Percentiles rank a stretch among this genome's conserved stretches.
These are phyloP conservation scores for Cercophora scortea DNA, from an alignment of 495 filamentous ascomycete genomes.

Conservation along the genomic window DNA sequence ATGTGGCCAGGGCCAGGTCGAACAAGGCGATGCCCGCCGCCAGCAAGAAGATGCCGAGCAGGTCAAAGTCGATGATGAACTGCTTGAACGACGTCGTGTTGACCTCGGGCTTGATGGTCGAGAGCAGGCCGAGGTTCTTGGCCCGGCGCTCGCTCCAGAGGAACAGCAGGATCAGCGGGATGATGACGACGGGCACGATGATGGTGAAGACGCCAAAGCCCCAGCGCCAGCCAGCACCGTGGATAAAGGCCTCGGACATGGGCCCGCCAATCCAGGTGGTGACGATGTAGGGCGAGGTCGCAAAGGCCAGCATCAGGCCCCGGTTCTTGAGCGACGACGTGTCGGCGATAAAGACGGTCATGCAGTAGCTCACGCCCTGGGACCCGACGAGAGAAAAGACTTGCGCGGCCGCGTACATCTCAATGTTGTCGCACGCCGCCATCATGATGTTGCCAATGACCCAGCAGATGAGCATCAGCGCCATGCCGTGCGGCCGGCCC, in stretches of 20 bases:
- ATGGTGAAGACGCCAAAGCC: slow-evolving; percentile 54
- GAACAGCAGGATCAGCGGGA: slow-evolving; percentile 48
- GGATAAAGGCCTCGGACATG: slow-evolving; percentile 34
- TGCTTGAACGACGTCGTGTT: slow-evolving; percentile 37
- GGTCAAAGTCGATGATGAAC: slow-evolving; percentile 53
- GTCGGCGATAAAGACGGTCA: slow-evolving; percentile 57
- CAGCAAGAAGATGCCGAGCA: slow-evolving; percentile 48
- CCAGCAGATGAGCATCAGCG: slow-evolving; percentile 26
- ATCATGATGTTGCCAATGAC: slow-evolving; percentile 39
- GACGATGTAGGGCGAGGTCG: slow-evolving; percentile 54
- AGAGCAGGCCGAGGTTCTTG: slow-evolving; percentile 40
- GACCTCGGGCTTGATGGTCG: slow-evolving; percentile 29
- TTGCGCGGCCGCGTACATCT: slow-evolving; percentile 42
- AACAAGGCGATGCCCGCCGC: slow-evolving; percentile 53
- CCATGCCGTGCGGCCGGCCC: slow-evolving; percentile 45
- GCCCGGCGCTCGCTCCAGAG: slow-evolving; percentile 50
- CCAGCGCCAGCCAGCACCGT: slow-evolving; percentile 50
- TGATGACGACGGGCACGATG: slow-evolving; percentile 44
- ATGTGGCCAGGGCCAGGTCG: slow-evolving; percentile 54
- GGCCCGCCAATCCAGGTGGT: slow-evolving; percentile 47
- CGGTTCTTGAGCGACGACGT: slow-evolving; percentile 54
- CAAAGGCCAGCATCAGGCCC: slow-evolving; percentile 53
- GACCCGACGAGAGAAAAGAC: slow-evolving; percentile 43
- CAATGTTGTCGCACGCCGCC: slow-evolving; percentile 36
- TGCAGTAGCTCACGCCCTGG: slow-evolving; percentile 46